Evolutionary conservation across 345 rosid species (phyloP), one percentile per base, ranked within the genome.

Genomic region (Corchorus capsularis): DNA sequence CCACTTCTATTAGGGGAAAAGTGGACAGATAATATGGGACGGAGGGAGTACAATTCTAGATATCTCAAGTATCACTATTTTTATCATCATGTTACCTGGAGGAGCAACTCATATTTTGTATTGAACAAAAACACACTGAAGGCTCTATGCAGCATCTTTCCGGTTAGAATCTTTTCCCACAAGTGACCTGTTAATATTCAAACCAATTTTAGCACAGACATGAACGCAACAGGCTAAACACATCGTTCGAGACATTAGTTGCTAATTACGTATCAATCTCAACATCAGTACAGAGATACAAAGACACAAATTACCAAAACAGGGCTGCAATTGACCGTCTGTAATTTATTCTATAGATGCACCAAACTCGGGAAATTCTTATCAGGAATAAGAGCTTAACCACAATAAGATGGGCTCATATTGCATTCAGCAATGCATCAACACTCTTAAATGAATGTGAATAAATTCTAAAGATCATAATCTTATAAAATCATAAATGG

Each of bases 71-170:
- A 19, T 11, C 46, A 3, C 67, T 41, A 55, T 8, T 41, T 20
- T 49, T 19, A 46, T 13, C 67, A 20, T 20, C 67, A 20, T 20
- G 4, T 65, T 80, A 96, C 99, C 98, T 96, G 99, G 79, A 96
- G 98, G 72, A 96, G 98, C 61, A 96, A 79, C 90, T 96, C 99
- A 70, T 92, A 91, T 71, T 92, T 96, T 19, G 98, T 83, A 93
- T 94, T 96, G 77, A 94, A 93, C 74, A 96, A 82, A 81, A 96
- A 96, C 10, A 96, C 99, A 69, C 99, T 96, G 81, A 96, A 96
- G 50, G 99, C 99, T 80, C 99, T 92, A 80, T 92, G 99, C 74
- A 96, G 89, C 82, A 91, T 71, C 72, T 90, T 87, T 73, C 84
- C 90, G 78, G 92, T 83, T 82, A 88, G 87, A 57, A 96, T 91